Percentiles rank a stretch among this genome's conserved stretches.
These are phyloP conservation scores for Sugiyamaella marilandica DNA, from an alignment of 805 yeast species.

Conservation along the genomic window DNA sequence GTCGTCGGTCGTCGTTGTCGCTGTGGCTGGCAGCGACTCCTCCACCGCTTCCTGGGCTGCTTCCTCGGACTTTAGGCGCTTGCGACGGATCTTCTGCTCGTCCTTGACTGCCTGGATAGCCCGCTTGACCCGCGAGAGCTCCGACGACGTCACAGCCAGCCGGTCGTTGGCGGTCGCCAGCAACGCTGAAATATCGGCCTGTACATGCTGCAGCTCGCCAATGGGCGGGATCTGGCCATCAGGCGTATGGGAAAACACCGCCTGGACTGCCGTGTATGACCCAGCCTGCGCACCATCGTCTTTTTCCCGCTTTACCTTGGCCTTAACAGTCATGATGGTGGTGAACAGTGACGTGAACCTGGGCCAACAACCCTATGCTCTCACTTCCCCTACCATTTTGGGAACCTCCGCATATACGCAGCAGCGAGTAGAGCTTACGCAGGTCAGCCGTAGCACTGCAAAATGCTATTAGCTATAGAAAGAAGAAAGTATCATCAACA, in stretches of 20 bases:
- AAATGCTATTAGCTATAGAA: too few species aligned
- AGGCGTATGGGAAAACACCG: neutral
- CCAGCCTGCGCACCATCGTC: neutral
- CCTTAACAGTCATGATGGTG: neutral
- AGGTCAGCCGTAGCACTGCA: too few species aligned
- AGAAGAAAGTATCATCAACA: too few species aligned
- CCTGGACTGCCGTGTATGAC: neutral
- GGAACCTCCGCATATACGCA: too few species aligned
- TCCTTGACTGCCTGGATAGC: conserved; percentile 1
- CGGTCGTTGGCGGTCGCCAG: conserved; percentile 1
- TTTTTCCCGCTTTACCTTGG: neutral
- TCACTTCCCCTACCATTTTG: too few species aligned
- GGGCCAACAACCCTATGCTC: too few species aligned
- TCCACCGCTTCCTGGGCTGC: conserved; percentile 9
- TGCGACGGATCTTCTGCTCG: neutral
- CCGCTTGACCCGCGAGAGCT: conserved; percentile 4
- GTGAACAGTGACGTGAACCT: too few species aligned
- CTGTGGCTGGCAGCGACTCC: neutral
- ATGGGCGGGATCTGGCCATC: conserved; percentile 4
- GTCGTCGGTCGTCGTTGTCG: conserved; percentile 1
- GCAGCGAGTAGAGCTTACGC: too few species aligned
- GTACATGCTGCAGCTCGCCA: conserved; percentile 1
- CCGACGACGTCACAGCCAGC: conserved; percentile 1
- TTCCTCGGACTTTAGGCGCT: conserved; percentile 1
- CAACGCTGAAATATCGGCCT: conserved; percentile 5